phyloP scores from a whole-genome alignment of 2,329 filamentous ascomycete genomes.

The Cordyceps cicadae region DNA sequence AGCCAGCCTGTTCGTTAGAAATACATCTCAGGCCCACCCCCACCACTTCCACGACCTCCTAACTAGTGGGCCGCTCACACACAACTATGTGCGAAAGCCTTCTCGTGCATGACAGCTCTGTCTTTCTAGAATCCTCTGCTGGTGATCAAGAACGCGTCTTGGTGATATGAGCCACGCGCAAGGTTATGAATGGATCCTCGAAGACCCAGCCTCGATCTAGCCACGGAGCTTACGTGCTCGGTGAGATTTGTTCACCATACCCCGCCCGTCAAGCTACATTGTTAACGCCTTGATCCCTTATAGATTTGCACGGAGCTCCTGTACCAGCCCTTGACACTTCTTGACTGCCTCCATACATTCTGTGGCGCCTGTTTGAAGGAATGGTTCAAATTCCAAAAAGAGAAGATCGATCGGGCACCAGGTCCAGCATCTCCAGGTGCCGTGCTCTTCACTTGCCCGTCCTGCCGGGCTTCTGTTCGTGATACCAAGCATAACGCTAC shows the following conservation, averaged over 20 bases:
- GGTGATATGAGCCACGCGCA: background rate
- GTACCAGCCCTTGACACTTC: conserved; percentile 80
- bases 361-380: conserved; percentile 92
- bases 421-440: conserved; percentile 39
- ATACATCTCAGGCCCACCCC: conserved; percentile 1
- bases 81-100: background rate
- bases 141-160: background rate
- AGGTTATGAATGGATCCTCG: conserved; percentile 38
- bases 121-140: background rate
- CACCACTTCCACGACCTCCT: conserved; percentile 6
- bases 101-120: background rate
- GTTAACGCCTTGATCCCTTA: conserved; percentile 1
- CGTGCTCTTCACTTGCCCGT: conserved; percentile 73
- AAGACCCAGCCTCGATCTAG: conserved; percentile 58
- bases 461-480: conserved; percentile 79
- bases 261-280: conserved; percentile 3
- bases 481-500: conserved; percentile 86
- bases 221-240: conserved; percentile 91
- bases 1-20: background rate
- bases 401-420: conserved; percentile 44
- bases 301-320: conserved; percentile 96
- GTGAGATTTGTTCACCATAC: conserved; percentile 45
- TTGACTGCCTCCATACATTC: conserved; percentile 92
- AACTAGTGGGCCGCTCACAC: background rate
- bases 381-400: conserved; percentile 82